Conservation (phyloP, 768 basidiomycete genomes). For the Boletus rubropictus region DNA sequence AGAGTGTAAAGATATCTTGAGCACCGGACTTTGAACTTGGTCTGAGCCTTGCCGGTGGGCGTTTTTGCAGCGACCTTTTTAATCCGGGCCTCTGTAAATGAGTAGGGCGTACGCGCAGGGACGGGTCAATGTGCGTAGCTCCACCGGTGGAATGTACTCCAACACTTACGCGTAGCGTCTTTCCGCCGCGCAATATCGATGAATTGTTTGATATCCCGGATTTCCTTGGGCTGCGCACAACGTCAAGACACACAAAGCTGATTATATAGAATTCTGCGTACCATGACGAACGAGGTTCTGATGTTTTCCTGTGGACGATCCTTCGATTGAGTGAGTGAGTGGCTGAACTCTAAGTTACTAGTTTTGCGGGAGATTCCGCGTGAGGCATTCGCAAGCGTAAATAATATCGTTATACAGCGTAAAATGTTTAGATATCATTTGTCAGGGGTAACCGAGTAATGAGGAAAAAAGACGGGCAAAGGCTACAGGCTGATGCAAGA, state of each 20-base stretch:
- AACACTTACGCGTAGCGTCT: conserved; percentile 86
- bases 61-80: conserved; percentile 80
- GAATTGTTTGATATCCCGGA: conserved; percentile 98
- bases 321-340: conserved; percentile 4
- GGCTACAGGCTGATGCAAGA: conserved; percentile 21
- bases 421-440: background rate
- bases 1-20: conserved; percentile 97
- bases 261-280: conserved; percentile 6
- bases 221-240: conserved; percentile 80
- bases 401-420: no score
- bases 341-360: conserved; percentile 32
- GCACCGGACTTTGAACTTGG: conserved; percentile 99
- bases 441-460: background rate
- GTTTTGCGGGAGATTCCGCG: conserved; percentile 26
- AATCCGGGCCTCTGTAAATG: conserved; percentile 84
- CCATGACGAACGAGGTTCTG: conserved; percentile 23
- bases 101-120: background rate
- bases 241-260: background rate
- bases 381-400: no score
- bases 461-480: background rate
- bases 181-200: conserved; percentile 95
- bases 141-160: no score
- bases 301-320: conserved; percentile 1
- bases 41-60: conserved; percentile 68
- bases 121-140: conserved; percentile 1